Percentiles rank a stretch among this genome's conserved stretches.
Evolutionary conservation across 2,329 filamentous ascomycete genomes (phyloP).

Genomic region (Cryphonectria parasitica): DNA sequence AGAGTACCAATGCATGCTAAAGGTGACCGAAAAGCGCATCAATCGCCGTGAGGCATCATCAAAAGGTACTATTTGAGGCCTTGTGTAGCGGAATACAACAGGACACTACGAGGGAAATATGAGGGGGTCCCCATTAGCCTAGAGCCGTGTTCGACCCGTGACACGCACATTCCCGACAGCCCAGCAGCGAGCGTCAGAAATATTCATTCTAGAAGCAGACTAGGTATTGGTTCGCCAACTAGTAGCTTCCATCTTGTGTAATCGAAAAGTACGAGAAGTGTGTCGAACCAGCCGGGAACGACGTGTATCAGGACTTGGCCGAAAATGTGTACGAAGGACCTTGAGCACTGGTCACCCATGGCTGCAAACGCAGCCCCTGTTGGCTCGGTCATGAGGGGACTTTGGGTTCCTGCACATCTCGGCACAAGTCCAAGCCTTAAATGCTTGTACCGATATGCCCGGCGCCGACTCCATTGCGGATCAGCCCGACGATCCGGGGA

Average conservation of each 20-base stretch:
- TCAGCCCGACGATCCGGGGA: slow-evolving; percentile 11
- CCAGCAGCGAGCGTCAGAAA: neutral
- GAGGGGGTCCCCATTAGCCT: neutral
- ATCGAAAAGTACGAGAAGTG: neutral
- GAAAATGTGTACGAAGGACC: neutral
- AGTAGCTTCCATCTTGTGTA: neutral
- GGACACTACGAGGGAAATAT: too few species aligned
- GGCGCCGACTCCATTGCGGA: slow-evolving; percentile 5
- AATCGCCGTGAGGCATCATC: neutral
- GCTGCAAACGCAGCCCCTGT: neutral
- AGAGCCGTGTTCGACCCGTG: neutral
- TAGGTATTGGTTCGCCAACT: neutral
- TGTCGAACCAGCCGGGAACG: neutral
- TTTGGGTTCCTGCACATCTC: slow-evolving; percentile 27
- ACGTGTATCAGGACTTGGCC: neutral
- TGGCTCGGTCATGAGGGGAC: slow-evolving; percentile 11
- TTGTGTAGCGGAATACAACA: neutral
- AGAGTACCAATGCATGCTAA: neutral
- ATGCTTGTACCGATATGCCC: slow-evolving; percentile 10
- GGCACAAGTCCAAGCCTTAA: slow-evolving; percentile 21
- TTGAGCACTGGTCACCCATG: neutral
- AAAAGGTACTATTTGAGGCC: neutral
- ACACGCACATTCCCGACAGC: neutral
- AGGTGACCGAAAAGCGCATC: neutral
- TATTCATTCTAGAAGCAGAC: neutral